Conservation (phyloP, 2,329 filamentous ascomycete species). For the Nemania abortiva region DNA sequence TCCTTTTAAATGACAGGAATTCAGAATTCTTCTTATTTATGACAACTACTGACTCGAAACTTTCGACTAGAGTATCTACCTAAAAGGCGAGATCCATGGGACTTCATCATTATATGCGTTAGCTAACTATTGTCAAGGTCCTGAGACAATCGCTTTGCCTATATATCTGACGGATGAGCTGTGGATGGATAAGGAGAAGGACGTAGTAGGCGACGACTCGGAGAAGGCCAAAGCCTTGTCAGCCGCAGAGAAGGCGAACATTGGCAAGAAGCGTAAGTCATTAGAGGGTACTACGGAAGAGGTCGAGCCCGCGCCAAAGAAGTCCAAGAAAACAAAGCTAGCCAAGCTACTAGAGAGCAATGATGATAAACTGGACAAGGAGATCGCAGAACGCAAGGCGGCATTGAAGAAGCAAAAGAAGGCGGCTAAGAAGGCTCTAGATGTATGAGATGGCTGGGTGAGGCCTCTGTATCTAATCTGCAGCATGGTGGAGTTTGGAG, state of each 20-base stretch:
- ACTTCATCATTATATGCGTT: neutral
- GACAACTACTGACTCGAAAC: constrained; percentile 21
- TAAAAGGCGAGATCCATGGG: constrained; percentile 68
- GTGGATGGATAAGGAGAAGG: constrained; percentile 82
- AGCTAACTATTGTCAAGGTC: constrained; percentile 61
- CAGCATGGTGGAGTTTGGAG: constrained; percentile 36
- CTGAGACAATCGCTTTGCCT: constrained; percentile 88
- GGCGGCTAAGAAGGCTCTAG: constrained; percentile 64
- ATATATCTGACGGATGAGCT: constrained; percentile 94
- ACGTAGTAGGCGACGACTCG: constrained; percentile 71
- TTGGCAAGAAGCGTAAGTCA: constrained; percentile 74
- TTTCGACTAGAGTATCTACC: constrained; percentile 70
- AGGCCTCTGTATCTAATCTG: constrained; percentile 27
- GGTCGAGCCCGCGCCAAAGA: constrained; percentile 56
- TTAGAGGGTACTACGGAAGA: constrained; percentile 52
- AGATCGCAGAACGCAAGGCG: constrained; percentile 70
- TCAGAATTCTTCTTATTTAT: neutral
- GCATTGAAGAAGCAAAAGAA: constrained; percentile 71
- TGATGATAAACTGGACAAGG: constrained; percentile 67
- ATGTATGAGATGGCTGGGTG: constrained; percentile 52
- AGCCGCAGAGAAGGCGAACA: constrained; percentile 62
- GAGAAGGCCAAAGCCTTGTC: constrained; percentile 59
- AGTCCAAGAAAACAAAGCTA: constrained; percentile 58
- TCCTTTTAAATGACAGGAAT: neutral
- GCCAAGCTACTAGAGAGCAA: constrained; percentile 57